phyloP scores from a whole-genome alignment of 345 rosid species.

The Melaleuca quinquenervia region DNA sequence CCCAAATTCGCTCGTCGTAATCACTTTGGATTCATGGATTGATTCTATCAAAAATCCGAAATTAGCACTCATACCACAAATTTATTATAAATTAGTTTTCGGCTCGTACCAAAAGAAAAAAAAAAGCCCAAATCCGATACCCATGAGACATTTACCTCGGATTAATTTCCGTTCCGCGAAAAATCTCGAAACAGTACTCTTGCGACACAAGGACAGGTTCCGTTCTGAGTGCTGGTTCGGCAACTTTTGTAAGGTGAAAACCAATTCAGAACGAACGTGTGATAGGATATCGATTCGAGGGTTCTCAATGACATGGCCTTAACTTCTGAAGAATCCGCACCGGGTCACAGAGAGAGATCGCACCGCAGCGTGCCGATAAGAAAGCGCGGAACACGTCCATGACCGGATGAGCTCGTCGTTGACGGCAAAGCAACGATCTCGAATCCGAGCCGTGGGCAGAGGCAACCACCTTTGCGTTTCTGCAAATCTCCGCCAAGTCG shows the following conservation, averaged over 20 bases:
- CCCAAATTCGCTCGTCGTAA: background rate
- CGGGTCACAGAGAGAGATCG: background rate
- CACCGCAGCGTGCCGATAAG: fast-evolving
- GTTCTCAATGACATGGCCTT: background rate
- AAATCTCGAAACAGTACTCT: background rate
- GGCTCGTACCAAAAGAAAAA: fast-evolving
- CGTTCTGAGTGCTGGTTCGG: fast-evolving
- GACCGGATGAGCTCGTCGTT: background rate
- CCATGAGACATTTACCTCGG: background rate
- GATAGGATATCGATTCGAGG: fast-evolving
- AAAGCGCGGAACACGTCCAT: background rate
- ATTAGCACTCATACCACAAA: background rate
- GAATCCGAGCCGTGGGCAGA: background rate
- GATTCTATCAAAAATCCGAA: background rate
- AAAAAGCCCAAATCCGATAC: background rate
- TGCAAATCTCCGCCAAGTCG: background rate
- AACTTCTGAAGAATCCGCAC: background rate
- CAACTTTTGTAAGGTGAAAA: background rate
- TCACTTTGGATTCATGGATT: background rate
- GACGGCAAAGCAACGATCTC: background rate
- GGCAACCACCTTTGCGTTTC: background rate
- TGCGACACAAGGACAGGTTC: no score
- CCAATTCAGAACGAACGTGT: fast-evolving
- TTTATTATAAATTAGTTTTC: background rate
- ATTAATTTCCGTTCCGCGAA: background rate